Percentiles rank a stretch among this genome's conserved stretches.
phyloP scores from a whole-genome alignment of 192 early-diverging fungal species.

The Podila verticillata region DNA sequence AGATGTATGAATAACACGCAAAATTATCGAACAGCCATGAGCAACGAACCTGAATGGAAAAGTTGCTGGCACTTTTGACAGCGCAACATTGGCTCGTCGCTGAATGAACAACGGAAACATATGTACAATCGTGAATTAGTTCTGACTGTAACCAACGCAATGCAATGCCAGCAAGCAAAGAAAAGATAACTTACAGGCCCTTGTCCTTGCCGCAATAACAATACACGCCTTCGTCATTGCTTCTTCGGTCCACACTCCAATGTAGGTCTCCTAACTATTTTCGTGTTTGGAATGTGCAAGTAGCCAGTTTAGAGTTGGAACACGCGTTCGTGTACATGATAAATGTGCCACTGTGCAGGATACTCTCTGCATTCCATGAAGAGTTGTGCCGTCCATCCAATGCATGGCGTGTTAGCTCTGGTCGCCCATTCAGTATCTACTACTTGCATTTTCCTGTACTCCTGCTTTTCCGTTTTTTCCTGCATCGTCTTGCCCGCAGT shows the following conservation, averaged over 20 bases:
- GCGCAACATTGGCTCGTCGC: slow-evolving; percentile 72
- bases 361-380: background rate
- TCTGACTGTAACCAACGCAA: background rate
- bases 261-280: slow-evolving; percentile 27
- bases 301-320: background rate
- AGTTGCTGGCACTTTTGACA: slow-evolving; percentile 74
- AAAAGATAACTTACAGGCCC: slow-evolving; percentile 49
- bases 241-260: slow-evolving; percentile 38
- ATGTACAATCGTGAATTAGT: background rate
- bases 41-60: slow-evolving; percentile 75
- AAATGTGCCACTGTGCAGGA: background rate
- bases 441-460: too few relatives aligned
- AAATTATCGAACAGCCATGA: background rate
- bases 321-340: background rate
- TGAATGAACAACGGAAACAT: slow-evolving; percentile 10
- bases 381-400: too few relatives aligned
- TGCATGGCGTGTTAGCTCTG: too few relatives aligned
- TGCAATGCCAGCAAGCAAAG: background rate
- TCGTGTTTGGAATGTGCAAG: background rate
- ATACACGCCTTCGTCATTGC: slow-evolving; percentile 66
- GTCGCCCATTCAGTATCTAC: too few relatives aligned
- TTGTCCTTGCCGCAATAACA: slow-evolving; percentile 85
- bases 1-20: background rate
- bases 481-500: background rate
- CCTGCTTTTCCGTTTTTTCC: too few relatives aligned